Evolutionary conservation across 1,139 yeast genomes (phyloP), one percentile per base, ranked within the genome.

Genomic region (Yamadazyma dushanensis): DNA sequence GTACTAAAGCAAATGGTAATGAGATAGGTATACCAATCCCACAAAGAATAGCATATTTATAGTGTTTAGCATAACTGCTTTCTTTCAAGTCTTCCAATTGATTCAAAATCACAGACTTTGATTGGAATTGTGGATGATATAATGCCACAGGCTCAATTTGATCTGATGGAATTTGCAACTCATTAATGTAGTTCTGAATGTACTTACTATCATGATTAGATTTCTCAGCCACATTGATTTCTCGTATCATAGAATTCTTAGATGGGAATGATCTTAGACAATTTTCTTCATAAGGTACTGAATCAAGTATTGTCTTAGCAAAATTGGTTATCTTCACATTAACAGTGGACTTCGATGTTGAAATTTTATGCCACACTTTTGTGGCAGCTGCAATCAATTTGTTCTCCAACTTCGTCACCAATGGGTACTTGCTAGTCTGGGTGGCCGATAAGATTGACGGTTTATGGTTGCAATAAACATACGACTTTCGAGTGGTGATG

Each of bases 1-100:
- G 98, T 0, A 92, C 54, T 31, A 89, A 53, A 0, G 88, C 89
- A 36, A 89, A 59, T 1, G 98, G 98, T 6, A 88, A 53, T 0
- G 95, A 79, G 30, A 90, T 46, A 1, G 97, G 97, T 3, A 92
- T 61, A 2, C 82, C 81, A 20, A 83, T 47, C 0, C 77, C 73
- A 48, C 87, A 80, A 27, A 66, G 31, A 4, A 58, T 43, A 17
- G 71, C 63, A 44, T 62, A 59, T 37, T 62, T 65, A 25, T 50
- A 43, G 40, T 71, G 74, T 25, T 51, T 51, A 3, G 59, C 32
- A 36, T 56, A 51, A 18, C 63, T 56, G 6, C 50, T 48, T 21
- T 54, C 53, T 29, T 59, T 48, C 38, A 67, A 64, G 21, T 37
- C 43, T 31, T 54, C 37, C 44, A 70, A 49, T 43, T 69, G 73